Conservation (phyloP, 139 green algal genomes). For the Asterochloris sp. region DNA sequence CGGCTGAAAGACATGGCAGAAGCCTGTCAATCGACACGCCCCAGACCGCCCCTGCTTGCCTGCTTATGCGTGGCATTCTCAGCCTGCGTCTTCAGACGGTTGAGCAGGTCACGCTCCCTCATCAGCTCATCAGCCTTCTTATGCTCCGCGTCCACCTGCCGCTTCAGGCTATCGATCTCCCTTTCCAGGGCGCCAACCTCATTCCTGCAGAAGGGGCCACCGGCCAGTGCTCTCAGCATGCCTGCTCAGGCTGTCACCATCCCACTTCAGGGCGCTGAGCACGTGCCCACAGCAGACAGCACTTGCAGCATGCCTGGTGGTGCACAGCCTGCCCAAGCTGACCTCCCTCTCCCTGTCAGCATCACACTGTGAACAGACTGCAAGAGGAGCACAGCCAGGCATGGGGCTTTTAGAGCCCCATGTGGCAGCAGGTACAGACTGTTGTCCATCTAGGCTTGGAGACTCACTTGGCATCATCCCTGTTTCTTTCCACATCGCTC, state of each 20-base stretch:
- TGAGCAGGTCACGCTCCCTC: constrained; percentile 82
- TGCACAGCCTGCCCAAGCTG: background rate
- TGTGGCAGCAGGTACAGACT: background rate
- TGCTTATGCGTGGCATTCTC: constrained; percentile 76
- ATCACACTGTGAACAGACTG: background rate
- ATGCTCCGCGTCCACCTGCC: constrained; percentile 37
- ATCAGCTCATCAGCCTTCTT: constrained; percentile 84
- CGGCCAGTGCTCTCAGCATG: background rate
- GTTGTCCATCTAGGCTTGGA: background rate
- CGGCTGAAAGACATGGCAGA: background rate
- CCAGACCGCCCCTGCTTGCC: background rate
- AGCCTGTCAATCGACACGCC: too few relatives aligned
- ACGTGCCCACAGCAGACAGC: background rate
- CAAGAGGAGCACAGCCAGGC: background rate
- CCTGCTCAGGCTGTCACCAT: background rate
- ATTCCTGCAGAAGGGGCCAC: constrained; percentile 18
- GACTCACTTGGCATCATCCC: constrained; percentile 46
- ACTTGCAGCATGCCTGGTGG: background rate
- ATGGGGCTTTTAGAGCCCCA: too few relatives aligned
- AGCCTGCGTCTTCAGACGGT: constrained; percentile 79
- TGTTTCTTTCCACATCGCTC: constrained; percentile 51
- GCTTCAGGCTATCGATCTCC: constrained; percentile 40
- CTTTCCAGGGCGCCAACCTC: constrained; percentile 41
- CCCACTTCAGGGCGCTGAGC: background rate
- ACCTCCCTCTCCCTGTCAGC: background rate